A percentile compares a stretch with the other conserved stretches of the same genome.
These are phyloP conservation scores for Thraustochytrium aureum DNA, from an alignment of 352 stramenopile species.

Conservation along the genomic window DNA sequence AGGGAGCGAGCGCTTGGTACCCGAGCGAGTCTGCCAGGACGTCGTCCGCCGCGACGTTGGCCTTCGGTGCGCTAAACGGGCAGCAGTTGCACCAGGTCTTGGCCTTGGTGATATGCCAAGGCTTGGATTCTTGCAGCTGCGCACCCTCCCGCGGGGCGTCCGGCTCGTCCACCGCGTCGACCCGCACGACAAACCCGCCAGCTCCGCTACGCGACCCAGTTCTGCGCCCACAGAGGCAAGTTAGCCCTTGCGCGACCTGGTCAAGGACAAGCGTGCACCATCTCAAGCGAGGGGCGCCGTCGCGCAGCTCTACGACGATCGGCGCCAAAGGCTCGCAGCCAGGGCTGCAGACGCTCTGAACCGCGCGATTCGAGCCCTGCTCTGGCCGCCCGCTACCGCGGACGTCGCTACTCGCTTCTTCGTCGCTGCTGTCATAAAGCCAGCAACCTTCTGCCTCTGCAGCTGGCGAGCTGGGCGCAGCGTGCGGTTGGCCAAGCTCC, in stretches of 20 bases:
- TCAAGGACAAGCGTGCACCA: not conserved
- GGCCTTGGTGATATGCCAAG: not conserved
- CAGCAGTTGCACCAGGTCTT: slow-evolving; percentile 17
- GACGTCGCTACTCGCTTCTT: not conserved
- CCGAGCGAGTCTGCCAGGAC: not conserved
- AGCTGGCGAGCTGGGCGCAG: not conserved
- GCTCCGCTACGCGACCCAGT: not conserved
- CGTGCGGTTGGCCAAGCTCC: not conserved
- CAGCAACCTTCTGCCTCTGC: not conserved
- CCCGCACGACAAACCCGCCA: not conserved
- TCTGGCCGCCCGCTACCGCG: not conserved
- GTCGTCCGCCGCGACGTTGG: not conserved
- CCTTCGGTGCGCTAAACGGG: too few species aligned
- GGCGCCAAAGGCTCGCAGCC: not conserved
- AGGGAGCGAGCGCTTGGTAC: not conserved
- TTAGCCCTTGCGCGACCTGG: not conserved
- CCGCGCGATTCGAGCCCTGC: not conserved
- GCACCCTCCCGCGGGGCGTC: too few species aligned
- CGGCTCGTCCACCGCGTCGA: not conserved
- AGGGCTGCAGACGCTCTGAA: not conserved
- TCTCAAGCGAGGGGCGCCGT: not conserved
- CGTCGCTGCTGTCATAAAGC: not conserved
- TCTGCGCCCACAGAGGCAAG: slow-evolving; percentile 1
- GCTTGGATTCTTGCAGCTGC: too few species aligned
- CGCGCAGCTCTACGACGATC: not conserved